Percentiles rank a stretch among this genome's conserved stretches.
Evolutionary conservation across 139 green algal species (phyloP).

Genomic region (Yamagishiella unicocca): DNA sequence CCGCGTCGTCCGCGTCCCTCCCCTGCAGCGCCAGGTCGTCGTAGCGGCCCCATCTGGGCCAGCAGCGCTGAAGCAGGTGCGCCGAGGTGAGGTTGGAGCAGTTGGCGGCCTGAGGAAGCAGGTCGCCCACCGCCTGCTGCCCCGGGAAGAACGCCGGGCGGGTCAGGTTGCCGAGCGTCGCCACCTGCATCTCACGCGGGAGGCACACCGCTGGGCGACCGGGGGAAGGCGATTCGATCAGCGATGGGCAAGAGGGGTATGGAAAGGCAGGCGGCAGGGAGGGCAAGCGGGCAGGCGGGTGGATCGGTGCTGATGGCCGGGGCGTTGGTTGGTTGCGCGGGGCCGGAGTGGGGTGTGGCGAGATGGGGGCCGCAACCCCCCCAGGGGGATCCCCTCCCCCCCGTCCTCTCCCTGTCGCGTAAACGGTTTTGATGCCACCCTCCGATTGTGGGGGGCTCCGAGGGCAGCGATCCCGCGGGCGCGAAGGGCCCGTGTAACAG

Average conservation of each 20-base stretch:
- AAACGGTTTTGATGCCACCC: too few relatives aligned
- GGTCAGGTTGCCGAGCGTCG: background rate
- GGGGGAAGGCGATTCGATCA: background rate
- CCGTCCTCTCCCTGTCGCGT: too few relatives aligned
- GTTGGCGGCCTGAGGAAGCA: background rate
- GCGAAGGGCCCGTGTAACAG: too few relatives aligned
- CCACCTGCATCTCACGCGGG: background rate
- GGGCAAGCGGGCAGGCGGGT: too few relatives aligned
- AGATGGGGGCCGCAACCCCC: too few relatives aligned
- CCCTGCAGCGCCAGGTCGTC: conserved; percentile 4
- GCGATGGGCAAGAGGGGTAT: background rate
- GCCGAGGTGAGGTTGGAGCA: background rate
- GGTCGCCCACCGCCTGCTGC: background rate
- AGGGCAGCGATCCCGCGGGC: too few relatives aligned
- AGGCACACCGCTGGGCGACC: background rate
- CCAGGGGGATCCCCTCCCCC: too few relatives aligned
- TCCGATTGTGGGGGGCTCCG: too few relatives aligned
- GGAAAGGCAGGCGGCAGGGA: too few relatives aligned
- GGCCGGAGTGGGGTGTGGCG: too few relatives aligned
- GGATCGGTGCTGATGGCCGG: too few relatives aligned
- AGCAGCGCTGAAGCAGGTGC: conserved; percentile 17
- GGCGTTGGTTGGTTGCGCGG: too few relatives aligned
- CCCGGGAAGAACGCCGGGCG: conserved; percentile 7
- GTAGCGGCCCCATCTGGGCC: background rate
- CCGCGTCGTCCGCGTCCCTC: conserved; percentile 2